Evolutionary conservation across 1,284 basidiomycete species (phyloP), one percentile per base, ranked within the genome.

Genomic region (Calocybe gambosa): DNA sequence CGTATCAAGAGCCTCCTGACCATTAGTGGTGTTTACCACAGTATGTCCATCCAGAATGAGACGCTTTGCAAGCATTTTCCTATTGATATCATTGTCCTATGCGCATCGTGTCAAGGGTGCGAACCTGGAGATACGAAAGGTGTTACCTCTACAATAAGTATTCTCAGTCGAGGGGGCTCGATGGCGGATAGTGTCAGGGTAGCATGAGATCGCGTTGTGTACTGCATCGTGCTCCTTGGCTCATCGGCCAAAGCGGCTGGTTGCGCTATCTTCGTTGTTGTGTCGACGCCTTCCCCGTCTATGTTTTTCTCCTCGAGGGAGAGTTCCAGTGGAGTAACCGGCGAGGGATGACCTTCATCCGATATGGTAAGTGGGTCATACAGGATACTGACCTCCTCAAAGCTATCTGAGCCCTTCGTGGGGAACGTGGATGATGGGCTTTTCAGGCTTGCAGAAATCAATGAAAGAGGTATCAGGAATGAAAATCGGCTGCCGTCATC

Each of bases 71-170:
- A 92, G 72, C 28, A 92, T 83, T 44, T 71, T 77, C 9, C 82
- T 77, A 61, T 92, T 92, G 59, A 92, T 82, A 46, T 80, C 74
- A 54, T 91, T 88, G 55, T 89, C 83, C 82, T 85, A 35, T 23
- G 19, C 2, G 2, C n/a, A 12, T 18, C 2, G 51, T 8, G 5
- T 5, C 37, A 2, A 31, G 3, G 20, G 40, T 43, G 20, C 39
- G n/a, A 43, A 28, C 19, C 18, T 28, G 10, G 1, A 35, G 7
- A 2, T 18, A 2, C 39, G n/a, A 15, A 29, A n/a, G 16, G 16
- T 23, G 66, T 53, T 57, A 82, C 83, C 70, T 90, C 88, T 1
- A 89, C 87, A 18, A 89, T 77, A 35, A 90, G 62, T 2, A 89
- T 72, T 10, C 82, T 70, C 46, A 89, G 58, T 45, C 67, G 6